Percentiles rank a stretch among this genome's conserved stretches.
Evolutionary conservation across 768 basidiomycete genomes (phyloP).

Genomic region (Podaxis pistillaris): DNA sequence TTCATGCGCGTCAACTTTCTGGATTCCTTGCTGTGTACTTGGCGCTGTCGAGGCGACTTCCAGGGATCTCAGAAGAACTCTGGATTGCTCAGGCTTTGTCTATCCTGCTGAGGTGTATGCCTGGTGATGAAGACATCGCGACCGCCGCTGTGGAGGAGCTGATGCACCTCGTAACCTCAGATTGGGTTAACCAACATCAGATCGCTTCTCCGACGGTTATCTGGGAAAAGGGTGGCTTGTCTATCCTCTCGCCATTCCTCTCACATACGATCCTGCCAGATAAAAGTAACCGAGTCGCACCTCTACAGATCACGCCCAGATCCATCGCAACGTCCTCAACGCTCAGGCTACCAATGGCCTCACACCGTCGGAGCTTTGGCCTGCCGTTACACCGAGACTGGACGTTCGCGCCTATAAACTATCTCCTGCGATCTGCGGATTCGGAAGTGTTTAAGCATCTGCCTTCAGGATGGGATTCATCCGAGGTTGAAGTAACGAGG

Average conservation of each 20-base stretch:
- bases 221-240: conserved; percentile 52
- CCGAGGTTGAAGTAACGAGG: conserved; percentile 75
- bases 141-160: conserved; percentile 41
- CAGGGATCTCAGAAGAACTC: conserved; percentile 50
- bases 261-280: conserved; percentile 42
- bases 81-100: conserved; percentile 70
- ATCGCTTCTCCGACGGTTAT: conserved; percentile 37
- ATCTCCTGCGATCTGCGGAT: conserved; percentile 74
- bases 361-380: conserved; percentile 28
- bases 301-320: conserved; percentile 45
- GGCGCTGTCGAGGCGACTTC: conserved; percentile 54
- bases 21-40: conserved; percentile 54
- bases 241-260: conserved; percentile 61
- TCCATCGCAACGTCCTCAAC: conserved; percentile 62
- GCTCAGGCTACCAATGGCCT: conserved; percentile 39
- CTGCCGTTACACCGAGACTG: conserved; percentile 62
- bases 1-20: conserved; percentile 53
- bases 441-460: conserved; percentile 68
- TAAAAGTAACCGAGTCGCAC: conserved; percentile 44
- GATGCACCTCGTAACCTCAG: conserved; percentile 31
- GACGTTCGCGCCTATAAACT: conserved; percentile 66
- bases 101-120: conserved; percentile 53
- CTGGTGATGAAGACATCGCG: conserved; percentile 73
- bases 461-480: conserved; percentile 72
- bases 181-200: conserved; percentile 38